phyloP scores from a whole-genome alignment of 345 rosid genomes.

The Gossypium thurberi region DNA sequence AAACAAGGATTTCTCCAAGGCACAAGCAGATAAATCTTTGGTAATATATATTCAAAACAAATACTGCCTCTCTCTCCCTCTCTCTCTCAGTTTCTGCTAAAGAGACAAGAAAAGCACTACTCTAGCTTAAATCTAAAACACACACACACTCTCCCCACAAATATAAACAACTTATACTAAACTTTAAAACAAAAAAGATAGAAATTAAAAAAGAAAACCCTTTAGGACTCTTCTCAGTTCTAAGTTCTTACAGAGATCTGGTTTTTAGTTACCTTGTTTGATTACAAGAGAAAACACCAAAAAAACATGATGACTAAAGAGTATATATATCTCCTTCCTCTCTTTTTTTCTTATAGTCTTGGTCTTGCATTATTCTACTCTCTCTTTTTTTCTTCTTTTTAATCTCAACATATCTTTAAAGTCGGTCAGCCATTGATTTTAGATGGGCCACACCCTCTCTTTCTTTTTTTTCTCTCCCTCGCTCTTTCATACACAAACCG shows the following conservation, averaged over 20 bases:
- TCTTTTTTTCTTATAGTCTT: conserved; percentile 18
- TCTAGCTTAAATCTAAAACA: conserved; percentile 32
- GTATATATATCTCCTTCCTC: conserved; percentile 17
- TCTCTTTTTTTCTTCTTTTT: not conserved
- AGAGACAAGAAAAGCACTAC: conserved; percentile 55
- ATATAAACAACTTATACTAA: conserved; percentile 19
- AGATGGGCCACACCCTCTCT: conserved; percentile 15
- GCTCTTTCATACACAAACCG: conserved; percentile 9
- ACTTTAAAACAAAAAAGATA: conserved; percentile 18
- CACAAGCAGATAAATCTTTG: conserved; percentile 44
- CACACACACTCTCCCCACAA: conserved; percentile 16
- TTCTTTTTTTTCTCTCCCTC: not conserved
- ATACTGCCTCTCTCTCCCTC: no score
- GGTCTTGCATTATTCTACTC: not conserved
- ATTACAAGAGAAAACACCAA: conserved; percentile 39
- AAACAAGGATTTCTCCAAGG: conserved; percentile 37
- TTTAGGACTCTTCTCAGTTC: conserved; percentile 30
- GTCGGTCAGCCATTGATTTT: conserved; percentile 25
- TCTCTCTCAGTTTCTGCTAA: conserved; percentile 46
- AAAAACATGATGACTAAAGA: conserved; percentile 17
- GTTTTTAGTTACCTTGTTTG: conserved; percentile 23
- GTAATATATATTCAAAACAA: conserved; percentile 23
- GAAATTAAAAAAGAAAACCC: not conserved
- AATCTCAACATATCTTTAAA: conserved; percentile 17
- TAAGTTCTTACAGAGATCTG: conserved; percentile 34